These are phyloP conservation scores for Nelumbo lutea DNA, from an alignment of 164 flowering plant species.

Conservation along the genomic window DNA sequence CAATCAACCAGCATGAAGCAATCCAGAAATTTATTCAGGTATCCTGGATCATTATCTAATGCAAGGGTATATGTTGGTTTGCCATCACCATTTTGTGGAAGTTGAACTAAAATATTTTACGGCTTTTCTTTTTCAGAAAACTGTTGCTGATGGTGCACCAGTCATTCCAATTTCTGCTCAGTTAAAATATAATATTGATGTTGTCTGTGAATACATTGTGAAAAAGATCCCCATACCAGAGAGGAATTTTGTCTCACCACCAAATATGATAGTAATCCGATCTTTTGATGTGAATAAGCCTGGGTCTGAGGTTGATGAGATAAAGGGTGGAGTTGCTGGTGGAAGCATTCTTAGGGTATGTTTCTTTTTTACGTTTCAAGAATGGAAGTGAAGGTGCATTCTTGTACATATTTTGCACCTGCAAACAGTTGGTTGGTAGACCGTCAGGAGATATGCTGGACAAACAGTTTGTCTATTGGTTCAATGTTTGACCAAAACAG, in stretches of 20 bases:
- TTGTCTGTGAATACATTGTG: conserved; percentile 61
- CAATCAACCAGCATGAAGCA: conserved; percentile 71
- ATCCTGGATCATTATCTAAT: background rate
- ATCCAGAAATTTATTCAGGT: conserved; percentile 64
- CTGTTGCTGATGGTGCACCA: conserved; percentile 68
- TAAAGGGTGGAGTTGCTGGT: conserved; percentile 97
- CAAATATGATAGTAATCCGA: conserved; percentile 86
- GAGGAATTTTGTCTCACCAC: conserved; percentile 61
- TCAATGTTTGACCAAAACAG: too few species aligned
- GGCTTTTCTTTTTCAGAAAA: conserved; percentile 34
- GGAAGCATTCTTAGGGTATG: conserved; percentile 91
- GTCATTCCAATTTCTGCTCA: conserved; percentile 76
- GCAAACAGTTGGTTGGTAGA: background rate
- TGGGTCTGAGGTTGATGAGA: conserved; percentile 88
- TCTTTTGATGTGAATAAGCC: conserved; percentile 97
- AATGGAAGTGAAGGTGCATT: conserved; percentile 10
- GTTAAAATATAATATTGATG: conserved; percentile 67
- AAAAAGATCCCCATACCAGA: conserved; percentile 63
- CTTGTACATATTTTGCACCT: conserved; percentile 29
- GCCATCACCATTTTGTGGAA: background rate
- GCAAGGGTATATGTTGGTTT: background rate
- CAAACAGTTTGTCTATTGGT: background rate
- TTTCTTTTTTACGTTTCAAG: background rate
- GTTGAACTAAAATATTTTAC: background rate
- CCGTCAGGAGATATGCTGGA: background rate